Evolutionary conservation across 805 yeast genomes (phyloP).

Genomic region (Zygosaccharomyces rouxii): DNA sequence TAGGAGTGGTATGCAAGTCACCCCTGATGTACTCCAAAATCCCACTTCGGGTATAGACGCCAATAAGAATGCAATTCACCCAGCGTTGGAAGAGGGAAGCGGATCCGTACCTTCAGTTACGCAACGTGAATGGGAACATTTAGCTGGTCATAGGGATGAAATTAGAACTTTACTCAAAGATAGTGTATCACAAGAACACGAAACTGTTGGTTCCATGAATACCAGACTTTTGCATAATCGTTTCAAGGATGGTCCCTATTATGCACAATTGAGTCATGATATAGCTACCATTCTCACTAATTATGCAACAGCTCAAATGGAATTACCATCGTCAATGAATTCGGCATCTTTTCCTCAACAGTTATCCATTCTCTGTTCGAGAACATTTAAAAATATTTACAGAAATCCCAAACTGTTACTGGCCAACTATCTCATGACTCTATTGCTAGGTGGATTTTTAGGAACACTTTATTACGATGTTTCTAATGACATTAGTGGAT

Average conservation of each 20-base stretch:
- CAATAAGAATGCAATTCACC: slow-evolving; percentile 6
- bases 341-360: slow-evolving; percentile 62
- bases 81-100: slow-evolving; percentile 10
- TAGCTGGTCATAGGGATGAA: slow-evolving; percentile 76
- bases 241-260: slow-evolving; percentile 35
- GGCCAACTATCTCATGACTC: slow-evolving; percentile 76
- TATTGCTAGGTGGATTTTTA: slow-evolving; percentile 75
- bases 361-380: slow-evolving; percentile 65
- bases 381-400: slow-evolving; percentile 89
- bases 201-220: slow-evolving; percentile 19
- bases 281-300: slow-evolving; percentile 28
- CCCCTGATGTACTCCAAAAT: slow-evolving; percentile 17
- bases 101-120: slow-evolving; percentile 38
- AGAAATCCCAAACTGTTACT: slow-evolving; percentile 86
- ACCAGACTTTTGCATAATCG: slow-evolving; percentile 27
- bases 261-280: slow-evolving; percentile 30
- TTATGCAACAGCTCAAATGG: slow-evolving; percentile 13
- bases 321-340: slow-evolving; percentile 14
- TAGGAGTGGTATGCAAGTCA: slow-evolving; percentile 30
- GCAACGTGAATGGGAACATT: slow-evolving; percentile 83
- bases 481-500: slow-evolving; percentile 87
- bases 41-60: slow-evolving; percentile 3
- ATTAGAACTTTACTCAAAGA: slow-evolving; percentile 35
- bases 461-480: slow-evolving; percentile 82
- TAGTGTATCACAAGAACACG: slow-evolving; percentile 19